phyloP scores from a whole-genome alignment of 768 basidiomycete genomes.

The Auricularia heimuer region DNA sequence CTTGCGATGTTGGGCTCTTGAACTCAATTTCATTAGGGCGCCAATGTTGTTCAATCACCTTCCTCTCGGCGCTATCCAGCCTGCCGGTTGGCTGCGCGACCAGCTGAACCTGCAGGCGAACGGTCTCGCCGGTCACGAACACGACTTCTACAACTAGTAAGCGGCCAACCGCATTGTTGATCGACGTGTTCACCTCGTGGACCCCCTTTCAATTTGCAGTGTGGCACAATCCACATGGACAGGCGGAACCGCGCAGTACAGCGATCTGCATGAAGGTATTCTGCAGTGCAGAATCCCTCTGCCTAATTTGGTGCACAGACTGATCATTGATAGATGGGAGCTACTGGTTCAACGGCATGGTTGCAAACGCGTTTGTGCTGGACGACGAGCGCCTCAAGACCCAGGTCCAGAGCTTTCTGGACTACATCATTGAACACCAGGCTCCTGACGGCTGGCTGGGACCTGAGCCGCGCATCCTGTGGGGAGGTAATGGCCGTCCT shows the following conservation, averaged over 20 bases:
- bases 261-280: conserved; percentile 25
- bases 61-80: conserved; percentile 21
- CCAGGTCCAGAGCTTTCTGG: conserved; percentile 38
- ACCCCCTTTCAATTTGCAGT: conserved; percentile 9
- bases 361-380: conserved; percentile 39
- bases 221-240: conserved; percentile 27
- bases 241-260: conserved; percentile 25
- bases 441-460: conserved; percentile 4
- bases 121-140: conserved; percentile 27
- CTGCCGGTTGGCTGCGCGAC: conserved; percentile 23
- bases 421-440: conserved; percentile 11
- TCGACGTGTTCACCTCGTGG: no score
- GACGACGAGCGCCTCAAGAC: conserved; percentile 36
- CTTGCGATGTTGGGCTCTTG: neutral
- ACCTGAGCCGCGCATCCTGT: neutral
- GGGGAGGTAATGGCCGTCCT: conserved; percentile 21
- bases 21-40: conserved; percentile 4
- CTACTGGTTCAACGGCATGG: conserved; percentile 33
- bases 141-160: conserved; percentile 28
- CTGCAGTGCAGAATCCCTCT: neutral
- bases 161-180: neutral
- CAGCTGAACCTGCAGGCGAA: conserved; percentile 25
- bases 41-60: conserved; percentile 21
- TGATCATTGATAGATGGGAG: neutral
- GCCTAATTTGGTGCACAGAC: neutral